Percentiles rank a stretch among this genome's conserved stretches.
These are phyloP conservation scores for Isabelozyma rhagii DNA, from an alignment of 805 yeast species.

Conservation along the genomic window DNA sequence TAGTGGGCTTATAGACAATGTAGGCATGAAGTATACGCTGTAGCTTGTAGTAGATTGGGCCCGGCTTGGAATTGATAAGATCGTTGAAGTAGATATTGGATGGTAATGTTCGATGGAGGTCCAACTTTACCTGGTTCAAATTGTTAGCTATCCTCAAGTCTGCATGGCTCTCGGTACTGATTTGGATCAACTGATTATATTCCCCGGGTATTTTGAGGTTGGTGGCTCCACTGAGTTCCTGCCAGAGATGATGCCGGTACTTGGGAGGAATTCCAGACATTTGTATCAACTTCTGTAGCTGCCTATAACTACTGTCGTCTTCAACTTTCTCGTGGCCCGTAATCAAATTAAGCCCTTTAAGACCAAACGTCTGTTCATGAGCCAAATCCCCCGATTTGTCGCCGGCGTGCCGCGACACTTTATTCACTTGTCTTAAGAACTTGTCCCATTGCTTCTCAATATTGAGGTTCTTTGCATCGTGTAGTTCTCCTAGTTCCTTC, in stretches of 20 bases:
- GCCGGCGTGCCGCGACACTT: constrained; percentile 13
- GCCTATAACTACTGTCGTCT: constrained; percentile 9
- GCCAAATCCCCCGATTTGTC: constrained; percentile 1
- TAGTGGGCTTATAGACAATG: constrained; percentile 41
- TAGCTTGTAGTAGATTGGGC: constrained; percentile 50
- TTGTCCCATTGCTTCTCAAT: constrained; percentile 45
- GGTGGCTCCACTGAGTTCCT: constrained; percentile 51
- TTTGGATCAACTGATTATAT: constrained; percentile 30
- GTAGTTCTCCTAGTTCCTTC: constrained; percentile 37
- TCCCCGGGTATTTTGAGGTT: constrained; percentile 44
- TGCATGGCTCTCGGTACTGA: constrained; percentile 3
- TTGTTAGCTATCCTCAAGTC: constrained; percentile 22
- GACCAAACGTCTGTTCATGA: constrained; percentile 30
- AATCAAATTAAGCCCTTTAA: constrained; percentile 35
- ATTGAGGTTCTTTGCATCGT: constrained; percentile 40
- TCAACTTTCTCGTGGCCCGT: constrained; percentile 1
- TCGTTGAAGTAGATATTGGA: constrained; percentile 47
- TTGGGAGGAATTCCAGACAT: constrained; percentile 47
- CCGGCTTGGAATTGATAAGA: constrained; percentile 38
- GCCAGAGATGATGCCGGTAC: constrained; percentile 49
- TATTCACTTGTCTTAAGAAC: constrained; percentile 32
- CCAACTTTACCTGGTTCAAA: constrained; percentile 49
- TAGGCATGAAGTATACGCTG: constrained; percentile 49
- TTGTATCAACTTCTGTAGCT: constrained; percentile 31
- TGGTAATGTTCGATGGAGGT: constrained; percentile 55